phyloP scores from a whole-genome alignment of 179 eudicot genomes.

The Carnegiea gigantea region DNA sequence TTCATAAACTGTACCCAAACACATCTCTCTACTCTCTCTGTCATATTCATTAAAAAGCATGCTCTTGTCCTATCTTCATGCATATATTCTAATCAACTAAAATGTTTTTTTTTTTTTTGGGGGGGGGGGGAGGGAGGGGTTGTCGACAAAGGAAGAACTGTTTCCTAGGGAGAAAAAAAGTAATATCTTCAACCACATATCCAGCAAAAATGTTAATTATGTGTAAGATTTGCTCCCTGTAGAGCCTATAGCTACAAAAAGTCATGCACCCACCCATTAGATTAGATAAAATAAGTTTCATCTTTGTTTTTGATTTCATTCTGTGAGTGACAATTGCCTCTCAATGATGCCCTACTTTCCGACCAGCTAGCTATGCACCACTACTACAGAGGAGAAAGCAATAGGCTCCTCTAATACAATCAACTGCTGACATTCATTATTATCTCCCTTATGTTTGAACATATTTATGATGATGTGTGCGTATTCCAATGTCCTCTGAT shows the following conservation, averaged over 20 bases:
- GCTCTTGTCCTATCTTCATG: slow-evolving; percentile 12
- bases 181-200: slow-evolving; percentile 19
- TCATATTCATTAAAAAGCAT: neutral
- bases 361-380: slow-evolving; percentile 15
- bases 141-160: too few species aligned
- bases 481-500: slow-evolving; percentile 3
- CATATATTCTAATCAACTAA: neutral
- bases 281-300: slow-evolving; percentile 17
- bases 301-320: slow-evolving; percentile 7
- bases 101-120: neutral
- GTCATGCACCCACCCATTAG: slow-evolving; percentile 11
- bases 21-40: slow-evolving; percentile 8
- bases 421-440: neutral
- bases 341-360: slow-evolving; percentile 34
- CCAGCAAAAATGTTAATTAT: neutral
- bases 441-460: neutral
- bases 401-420: neutral
- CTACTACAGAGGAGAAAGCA: slow-evolving; percentile 5
- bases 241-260: slow-evolving; percentile 15
- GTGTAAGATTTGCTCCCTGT: neutral
- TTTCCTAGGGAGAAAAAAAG: too few species aligned
- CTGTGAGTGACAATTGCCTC: slow-evolving; percentile 30
- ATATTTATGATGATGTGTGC: neutral
- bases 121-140: too few species aligned
- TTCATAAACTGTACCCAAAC: slow-evolving; percentile 7